Conservation (phyloP, 75 land plant genomes). For the Sequoiadendron giganteum region DNA sequence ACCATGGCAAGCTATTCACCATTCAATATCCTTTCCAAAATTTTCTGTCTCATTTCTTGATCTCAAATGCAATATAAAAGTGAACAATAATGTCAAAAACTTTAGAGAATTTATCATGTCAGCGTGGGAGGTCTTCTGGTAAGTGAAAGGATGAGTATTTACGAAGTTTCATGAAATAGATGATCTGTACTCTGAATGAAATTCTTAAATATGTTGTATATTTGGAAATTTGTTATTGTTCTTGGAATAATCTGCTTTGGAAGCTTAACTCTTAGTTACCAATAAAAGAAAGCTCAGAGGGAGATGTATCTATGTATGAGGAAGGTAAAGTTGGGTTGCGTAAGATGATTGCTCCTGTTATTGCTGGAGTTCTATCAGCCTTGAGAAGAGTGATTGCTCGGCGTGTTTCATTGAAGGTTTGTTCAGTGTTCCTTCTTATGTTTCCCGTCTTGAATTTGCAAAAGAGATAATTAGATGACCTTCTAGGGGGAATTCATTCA, state of each 20-base stretch:
- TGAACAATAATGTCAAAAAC: not conserved
- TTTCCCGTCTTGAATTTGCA: not conserved
- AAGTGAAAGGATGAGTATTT: not conserved
- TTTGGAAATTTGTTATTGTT: not conserved
- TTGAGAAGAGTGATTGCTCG: slow-evolving; percentile 88
- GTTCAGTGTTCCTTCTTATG: not conserved
- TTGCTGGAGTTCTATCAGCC: slow-evolving; percentile 86
- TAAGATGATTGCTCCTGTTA: slow-evolving; percentile 62
- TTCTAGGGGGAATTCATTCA: not conserved
- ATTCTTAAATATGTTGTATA: not conserved
- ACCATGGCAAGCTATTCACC: slow-evolving; percentile 78
- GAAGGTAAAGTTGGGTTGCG: slow-evolving; percentile 46
- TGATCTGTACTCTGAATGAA: not conserved
- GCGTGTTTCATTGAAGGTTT: slow-evolving; percentile 94
- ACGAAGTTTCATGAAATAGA: not conserved
- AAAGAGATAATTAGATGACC: not conserved
- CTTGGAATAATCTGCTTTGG: slow-evolving; percentile 7
- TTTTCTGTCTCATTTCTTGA: not conserved
- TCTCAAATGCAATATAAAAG: not conserved
- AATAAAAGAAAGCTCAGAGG: slow-evolving; percentile 40
- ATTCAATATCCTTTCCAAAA: slow-evolving; percentile 74
- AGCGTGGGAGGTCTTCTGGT: not conserved
- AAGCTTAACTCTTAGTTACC: slow-evolving; percentile 54
- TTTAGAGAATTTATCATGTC: not conserved
- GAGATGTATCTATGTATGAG: slow-evolving; percentile 25